These are phyloP conservation scores for Tulasnella sp. DNA, from an alignment of 768 basidiomycete species.

Conservation along the genomic window DNA sequence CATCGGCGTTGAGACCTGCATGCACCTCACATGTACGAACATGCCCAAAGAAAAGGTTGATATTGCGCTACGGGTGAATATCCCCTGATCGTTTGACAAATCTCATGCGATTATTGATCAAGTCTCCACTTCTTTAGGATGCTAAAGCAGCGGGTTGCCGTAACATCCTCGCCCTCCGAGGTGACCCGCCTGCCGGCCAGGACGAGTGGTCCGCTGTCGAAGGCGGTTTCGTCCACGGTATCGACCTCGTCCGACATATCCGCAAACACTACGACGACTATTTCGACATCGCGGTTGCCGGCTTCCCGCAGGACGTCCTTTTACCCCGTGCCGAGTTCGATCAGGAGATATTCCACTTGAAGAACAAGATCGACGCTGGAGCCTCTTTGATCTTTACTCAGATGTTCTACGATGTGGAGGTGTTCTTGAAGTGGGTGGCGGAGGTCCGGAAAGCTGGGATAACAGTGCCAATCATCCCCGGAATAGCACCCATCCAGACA, in stretches of 20 bases:
- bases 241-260: constrained; percentile 88
- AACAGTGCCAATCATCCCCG: constrained; percentile 32
- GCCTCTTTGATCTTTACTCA: constrained; percentile 94
- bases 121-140: constrained; percentile 41
- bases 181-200: constrained; percentile 82
- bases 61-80: constrained; percentile 69
- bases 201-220: constrained; percentile 89
- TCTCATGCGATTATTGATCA: not conserved
- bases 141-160: constrained; percentile 82
- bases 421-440: constrained; percentile 89
- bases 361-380: constrained; percentile 85
- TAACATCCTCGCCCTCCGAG: constrained; percentile 87
- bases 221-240: constrained; percentile 80
- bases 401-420: constrained; percentile 90
- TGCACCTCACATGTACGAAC: constrained; percentile 98
- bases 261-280: constrained; percentile 74
- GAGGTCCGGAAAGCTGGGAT: constrained; percentile 31
- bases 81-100: constrained; percentile 1
- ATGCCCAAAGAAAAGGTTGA: constrained; percentile 97
- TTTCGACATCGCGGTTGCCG: constrained; percentile 90
- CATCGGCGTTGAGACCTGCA: constrained; percentile 93
- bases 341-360: constrained; percentile 74
- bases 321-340: constrained; percentile 64
- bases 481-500: constrained; percentile 44
- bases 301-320: constrained; percentile 76